Evolutionary conservation across 1,139 yeast genomes (phyloP), one percentile per base, ranked within the genome.

Genomic region (Yamadazyma trypodendri): DNA sequence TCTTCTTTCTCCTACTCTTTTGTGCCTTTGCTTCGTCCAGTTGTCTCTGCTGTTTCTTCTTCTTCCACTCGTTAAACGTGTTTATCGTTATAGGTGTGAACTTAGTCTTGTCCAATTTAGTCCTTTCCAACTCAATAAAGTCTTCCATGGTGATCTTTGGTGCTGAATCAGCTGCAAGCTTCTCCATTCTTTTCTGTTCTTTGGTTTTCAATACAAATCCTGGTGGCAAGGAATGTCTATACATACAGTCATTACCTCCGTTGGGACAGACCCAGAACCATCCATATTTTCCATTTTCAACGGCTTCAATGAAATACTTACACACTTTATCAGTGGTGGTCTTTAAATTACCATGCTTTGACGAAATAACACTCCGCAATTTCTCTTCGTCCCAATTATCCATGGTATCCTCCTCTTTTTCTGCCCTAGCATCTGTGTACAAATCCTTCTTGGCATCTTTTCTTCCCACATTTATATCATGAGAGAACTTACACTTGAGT

Each of bases 201-300:
- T 89, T 90, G 33, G 98, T 92, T 73, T 92, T 94, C 65, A 94
- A 77, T 38, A 88, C 95, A 62, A 89, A 94, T 1, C 98, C 99
- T 32, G 94, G 89, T 31, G 99, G 99, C 53, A 94, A 74, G n/a
- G 97, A 84, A 64, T 94, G 99, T 62, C 78, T 81, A 69, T 94
- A 94, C 71, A 84, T 92, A 77, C 99, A 94, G 40, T 79, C 84
- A 50, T 84, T 81, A 46, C 96, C 97, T 29, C 92, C 92, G 52
- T 87, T 87, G 25, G 98, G 99, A 69, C 99, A 92, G 23, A 78
- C 77, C 99, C 98, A 92, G 65, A 92, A 90, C 98, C 98, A 92
- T 53, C 99, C 98, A 59, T 94, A 92, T 60, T 92, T 90, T 41
- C 95, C 94, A 56, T 89, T 89, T 58, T 94, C 98, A 44, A 94